Evolutionary conservation across 768 basidiomycete species (phyloP).

Genomic region (Postia placenta): DNA sequence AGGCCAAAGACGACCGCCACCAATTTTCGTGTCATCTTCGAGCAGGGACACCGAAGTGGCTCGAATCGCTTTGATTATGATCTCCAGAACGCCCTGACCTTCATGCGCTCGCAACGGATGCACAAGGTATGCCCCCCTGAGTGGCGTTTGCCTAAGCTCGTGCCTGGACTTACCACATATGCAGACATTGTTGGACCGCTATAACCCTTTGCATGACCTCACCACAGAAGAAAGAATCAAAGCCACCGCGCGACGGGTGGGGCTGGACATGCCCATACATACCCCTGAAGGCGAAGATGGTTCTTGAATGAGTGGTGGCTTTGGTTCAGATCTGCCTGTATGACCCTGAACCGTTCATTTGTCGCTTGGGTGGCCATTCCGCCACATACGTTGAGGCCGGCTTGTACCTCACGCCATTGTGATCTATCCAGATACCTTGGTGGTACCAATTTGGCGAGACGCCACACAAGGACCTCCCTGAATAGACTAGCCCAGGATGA

Average conservation of each 20-base stretch:
- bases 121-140: constrained; percentile 52
- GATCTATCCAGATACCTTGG: too few species aligned
- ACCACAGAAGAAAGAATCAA: constrained; percentile 74
- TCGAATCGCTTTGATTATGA: constrained; percentile 34
- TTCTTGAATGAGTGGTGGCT: too few species aligned
- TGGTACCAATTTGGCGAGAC: too few species aligned
- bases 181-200: constrained; percentile 68
- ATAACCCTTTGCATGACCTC: constrained; percentile 81
- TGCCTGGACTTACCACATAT: too few species aligned
- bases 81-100: constrained; percentile 54
- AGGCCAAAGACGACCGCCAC: constrained; percentile 38
- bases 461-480: too few species aligned
- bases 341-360: too few species aligned
- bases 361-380: too few species aligned
- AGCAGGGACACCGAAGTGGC: constrained; percentile 26
- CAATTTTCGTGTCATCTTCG: constrained; percentile 51
- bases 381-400: too few species aligned
- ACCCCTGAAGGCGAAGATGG: constrained; percentile 22
- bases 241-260: constrained; percentile 83
- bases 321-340: too few species aligned
- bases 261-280: constrained; percentile 71
- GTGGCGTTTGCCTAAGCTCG: not conserved
- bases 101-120: constrained; percentile 66
- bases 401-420: too few species aligned
- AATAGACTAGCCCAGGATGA: too few species aligned